phyloP scores from a whole-genome alignment of 169 alveolate species.

The Amoebophrya sp. region DNA sequence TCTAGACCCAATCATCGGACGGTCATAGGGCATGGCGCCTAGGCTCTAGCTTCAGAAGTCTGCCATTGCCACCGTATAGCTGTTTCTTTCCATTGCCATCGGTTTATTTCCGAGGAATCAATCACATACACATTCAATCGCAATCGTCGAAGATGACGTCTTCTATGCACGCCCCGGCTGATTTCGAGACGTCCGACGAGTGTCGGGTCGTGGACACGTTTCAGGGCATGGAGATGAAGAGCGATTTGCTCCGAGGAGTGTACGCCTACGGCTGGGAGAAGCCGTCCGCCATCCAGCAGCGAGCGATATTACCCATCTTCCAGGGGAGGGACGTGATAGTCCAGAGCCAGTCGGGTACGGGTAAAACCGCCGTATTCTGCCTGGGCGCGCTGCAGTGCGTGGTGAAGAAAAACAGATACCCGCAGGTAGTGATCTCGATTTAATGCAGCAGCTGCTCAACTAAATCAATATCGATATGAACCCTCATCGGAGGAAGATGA shows the following conservation, averaged over 20 bases:
- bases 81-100: background rate
- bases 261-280: constrained; percentile 94
- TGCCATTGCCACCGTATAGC: background rate
- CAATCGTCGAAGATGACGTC: background rate
- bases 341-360: constrained; percentile 92
- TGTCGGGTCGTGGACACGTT: constrained; percentile 66
- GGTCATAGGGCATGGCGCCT: background rate
- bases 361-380: constrained; percentile 94
- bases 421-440: constrained; percentile 56
- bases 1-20: background rate
- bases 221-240: constrained; percentile 78
- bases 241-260: constrained; percentile 86
- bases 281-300: constrained; percentile 97
- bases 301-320: constrained; percentile 92
- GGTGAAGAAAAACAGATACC: constrained; percentile 57
- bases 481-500: too few relatives aligned
- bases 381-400: constrained; percentile 83
- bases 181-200: constrained; percentile 38
- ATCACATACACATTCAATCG: too few relatives aligned
- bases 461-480: too few relatives aligned
- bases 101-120: background rate
- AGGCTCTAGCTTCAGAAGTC: background rate
- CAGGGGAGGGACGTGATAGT: constrained; percentile 93
- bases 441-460: too few relatives aligned
- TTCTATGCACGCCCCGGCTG: background rate